These are phyloP conservation scores for Tetrapisispora arboricola DNA, from an alignment of 805 yeast species.

Conservation along the genomic window DNA sequence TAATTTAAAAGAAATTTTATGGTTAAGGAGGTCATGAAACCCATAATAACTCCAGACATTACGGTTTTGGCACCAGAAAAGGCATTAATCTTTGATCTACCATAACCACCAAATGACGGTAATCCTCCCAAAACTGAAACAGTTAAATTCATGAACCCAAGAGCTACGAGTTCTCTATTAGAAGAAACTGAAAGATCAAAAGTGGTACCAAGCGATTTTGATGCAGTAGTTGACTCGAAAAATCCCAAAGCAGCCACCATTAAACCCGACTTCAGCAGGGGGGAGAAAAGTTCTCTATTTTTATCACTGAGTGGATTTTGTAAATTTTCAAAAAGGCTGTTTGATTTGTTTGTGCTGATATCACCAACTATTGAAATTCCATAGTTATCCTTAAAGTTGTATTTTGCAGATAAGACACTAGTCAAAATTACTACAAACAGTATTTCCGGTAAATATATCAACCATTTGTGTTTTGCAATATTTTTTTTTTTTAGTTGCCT, in stretches of 20 bases:
- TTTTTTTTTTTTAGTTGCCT: conserved; percentile 33
- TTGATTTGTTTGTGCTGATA: conserved; percentile 33
- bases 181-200: conserved; percentile 58
- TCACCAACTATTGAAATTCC: conserved; percentile 67
- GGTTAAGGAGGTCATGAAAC: conserved; percentile 59
- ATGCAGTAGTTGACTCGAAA: conserved; percentile 88
- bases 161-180: conserved; percentile 83
- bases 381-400: conserved; percentile 37
- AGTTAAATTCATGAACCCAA: conserved; percentile 64
- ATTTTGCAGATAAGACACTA: conserved; percentile 40
- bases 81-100: conserved; percentile 82
- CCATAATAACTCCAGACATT: conserved; percentile 74
- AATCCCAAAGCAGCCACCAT: conserved; percentile 80
- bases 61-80: conserved; percentile 83
- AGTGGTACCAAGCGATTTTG: conserved; percentile 71
- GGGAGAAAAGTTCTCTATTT: conserved; percentile 39
- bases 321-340: conserved; percentile 33
- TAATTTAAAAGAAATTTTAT: conserved; percentile 48
- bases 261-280: conserved; percentile 57
- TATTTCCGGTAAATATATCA: conserved; percentile 76
- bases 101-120: conserved; percentile 95
- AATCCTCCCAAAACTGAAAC: conserved; percentile 55
- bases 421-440: conserved; percentile 58
- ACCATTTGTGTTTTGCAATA: conserved; percentile 29
- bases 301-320: conserved; percentile 47